phyloP scores from a whole-genome alignment of 2,329 filamentous ascomycete genomes.

The Diplodia mutila region DNA sequence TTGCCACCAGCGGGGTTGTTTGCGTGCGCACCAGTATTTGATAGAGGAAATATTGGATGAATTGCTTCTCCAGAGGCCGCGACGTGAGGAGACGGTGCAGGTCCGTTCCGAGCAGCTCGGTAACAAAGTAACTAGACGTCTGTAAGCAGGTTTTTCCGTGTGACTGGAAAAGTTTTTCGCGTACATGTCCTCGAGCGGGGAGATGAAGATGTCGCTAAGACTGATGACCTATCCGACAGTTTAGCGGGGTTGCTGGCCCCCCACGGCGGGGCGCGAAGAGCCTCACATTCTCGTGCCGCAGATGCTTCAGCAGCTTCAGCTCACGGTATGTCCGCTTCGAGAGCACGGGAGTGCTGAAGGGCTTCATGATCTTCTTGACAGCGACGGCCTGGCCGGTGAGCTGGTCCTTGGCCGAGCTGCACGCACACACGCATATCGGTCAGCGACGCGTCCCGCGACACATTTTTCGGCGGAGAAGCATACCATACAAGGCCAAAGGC shows the following conservation, averaged over 20 bases:
- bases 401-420: constrained; percentile 89
- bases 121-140: constrained; percentile 84
- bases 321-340: constrained; percentile 98
- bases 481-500: constrained; percentile 98
- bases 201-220: constrained; percentile 99
- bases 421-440: constrained; percentile 20
- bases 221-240: constrained; percentile 73
- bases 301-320: constrained; percentile 94
- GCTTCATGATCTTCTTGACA: constrained; percentile 99
- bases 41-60: constrained; percentile 99
- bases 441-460: constrained; percentile 23
- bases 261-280: constrained; percentile 1
- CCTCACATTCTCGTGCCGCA: constrained; percentile 91
- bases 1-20: constrained; percentile 1
- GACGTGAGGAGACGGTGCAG: constrained; percentile 94
- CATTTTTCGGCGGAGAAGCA: constrained; percentile 24
- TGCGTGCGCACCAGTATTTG: constrained; percentile 83
- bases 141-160: neutral
- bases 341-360: constrained; percentile 97
- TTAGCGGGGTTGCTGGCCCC: constrained; percentile 10
- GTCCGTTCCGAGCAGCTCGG: constrained; percentile 94
- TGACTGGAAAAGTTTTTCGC: constrained; percentile 37
- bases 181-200: constrained; percentile 96
- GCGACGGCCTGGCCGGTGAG: constrained; percentile 96
- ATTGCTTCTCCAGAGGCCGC: constrained; percentile 95